Conservation (phyloP, 2,329 filamentous ascomycete species). For the Trichoderma lentiforme region DNA sequence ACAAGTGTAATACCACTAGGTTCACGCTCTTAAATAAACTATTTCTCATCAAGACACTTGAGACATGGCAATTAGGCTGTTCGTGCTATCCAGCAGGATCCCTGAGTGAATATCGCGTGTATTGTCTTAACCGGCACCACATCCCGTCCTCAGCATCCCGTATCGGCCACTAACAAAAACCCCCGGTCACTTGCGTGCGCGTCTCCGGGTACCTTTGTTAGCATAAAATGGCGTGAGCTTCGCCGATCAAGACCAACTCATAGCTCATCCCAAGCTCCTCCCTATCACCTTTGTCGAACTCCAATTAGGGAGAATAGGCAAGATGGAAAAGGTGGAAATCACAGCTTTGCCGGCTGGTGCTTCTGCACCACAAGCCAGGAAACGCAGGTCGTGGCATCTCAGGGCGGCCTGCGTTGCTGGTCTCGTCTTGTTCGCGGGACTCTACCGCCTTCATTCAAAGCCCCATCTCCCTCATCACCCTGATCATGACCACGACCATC, state of each 20-base stretch:
- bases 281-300: background rate
- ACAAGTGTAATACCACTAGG: background rate
- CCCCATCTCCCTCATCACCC: constrained; percentile 12
- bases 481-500: background rate
- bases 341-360: background rate
- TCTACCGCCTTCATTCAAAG: background rate
- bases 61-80: background rate
- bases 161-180: background rate
- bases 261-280: background rate
- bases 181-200: background rate
- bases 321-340: background rate
- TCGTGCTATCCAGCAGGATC: background rate
- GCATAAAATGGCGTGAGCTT: background rate
- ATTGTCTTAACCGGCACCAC: background rate
- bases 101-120: background rate
- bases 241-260: background rate
- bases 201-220: constrained; percentile 5
- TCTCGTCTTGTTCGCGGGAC: background rate
- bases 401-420: background rate
- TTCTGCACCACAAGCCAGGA: background rate
- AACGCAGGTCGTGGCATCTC: background rate
- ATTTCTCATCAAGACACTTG: background rate
- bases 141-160: background rate
- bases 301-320: background rate
- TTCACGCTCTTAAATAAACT: background rate